Conservation (phyloP, 306 rosid genomes). For the Cucumis melo region DNA sequence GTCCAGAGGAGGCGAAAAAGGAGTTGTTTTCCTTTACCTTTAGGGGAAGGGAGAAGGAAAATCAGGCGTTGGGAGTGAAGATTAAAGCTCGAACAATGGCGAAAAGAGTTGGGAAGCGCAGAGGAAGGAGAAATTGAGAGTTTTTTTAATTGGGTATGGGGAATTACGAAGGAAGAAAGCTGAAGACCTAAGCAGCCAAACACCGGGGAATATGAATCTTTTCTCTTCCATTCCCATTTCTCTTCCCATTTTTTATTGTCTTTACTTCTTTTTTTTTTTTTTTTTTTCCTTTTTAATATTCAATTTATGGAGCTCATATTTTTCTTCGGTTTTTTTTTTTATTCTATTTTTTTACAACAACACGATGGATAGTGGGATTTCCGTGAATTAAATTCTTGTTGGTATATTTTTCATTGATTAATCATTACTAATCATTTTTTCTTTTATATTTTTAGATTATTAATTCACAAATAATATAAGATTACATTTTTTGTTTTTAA, state of each 20-base stretch:
- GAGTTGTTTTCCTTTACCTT: not conserved
- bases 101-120: not conserved
- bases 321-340: too few relatives aligned
- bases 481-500: too few relatives aligned
- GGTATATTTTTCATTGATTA: too few relatives aligned
- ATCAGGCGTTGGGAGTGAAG: not conserved
- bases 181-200: not conserved
- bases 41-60: not conserved
- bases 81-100: constrained; percentile 2
- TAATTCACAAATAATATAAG: too few relatives aligned
- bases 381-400: too few relatives aligned
- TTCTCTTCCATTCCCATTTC: not conserved
- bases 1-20: not conserved
- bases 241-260: not conserved
- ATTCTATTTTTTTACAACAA: too few relatives aligned
- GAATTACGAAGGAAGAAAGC: not conserved
- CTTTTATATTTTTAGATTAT: too few relatives aligned
- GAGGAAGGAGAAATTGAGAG: not conserved
- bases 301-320: too few relatives aligned
- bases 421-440: too few relatives aligned
- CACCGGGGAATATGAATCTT: not conserved
- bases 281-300: too few relatives aligned
- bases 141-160: not conserved
- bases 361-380: too few relatives aligned
- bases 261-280: too few relatives aligned